Conservation (phyloP, 106 monocot species). For the Xerophyta viscosa region DNA sequence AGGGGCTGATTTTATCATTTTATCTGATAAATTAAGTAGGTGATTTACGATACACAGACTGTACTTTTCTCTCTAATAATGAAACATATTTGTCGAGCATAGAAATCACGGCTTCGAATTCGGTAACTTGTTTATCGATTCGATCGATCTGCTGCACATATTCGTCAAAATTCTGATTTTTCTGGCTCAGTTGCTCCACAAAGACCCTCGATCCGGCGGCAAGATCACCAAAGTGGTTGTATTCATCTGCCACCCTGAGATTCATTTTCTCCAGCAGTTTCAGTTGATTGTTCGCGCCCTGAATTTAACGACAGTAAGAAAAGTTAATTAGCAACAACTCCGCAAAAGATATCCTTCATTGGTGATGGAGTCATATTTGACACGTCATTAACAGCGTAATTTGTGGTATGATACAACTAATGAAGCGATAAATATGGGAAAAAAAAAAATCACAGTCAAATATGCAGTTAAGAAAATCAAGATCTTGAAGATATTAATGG, state of each 20-base stretch:
- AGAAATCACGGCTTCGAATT: slow-evolving; percentile 89
- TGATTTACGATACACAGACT: slow-evolving; percentile 22
- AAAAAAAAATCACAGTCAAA: too few relatives aligned
- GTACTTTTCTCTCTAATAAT: slow-evolving; percentile 67
- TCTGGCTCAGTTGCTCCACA: slow-evolving; percentile 73
- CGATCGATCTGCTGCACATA: slow-evolving; percentile 62
- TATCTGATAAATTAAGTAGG: slow-evolving; percentile 23
- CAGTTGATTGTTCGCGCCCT: slow-evolving; percentile 71
- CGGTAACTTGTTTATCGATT: slow-evolving; percentile 73
- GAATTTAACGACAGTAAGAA: slow-evolving; percentile 1
- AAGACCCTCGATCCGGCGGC: slow-evolving; percentile 71
- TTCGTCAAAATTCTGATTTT: slow-evolving; percentile 61
- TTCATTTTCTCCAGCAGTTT: slow-evolving; percentile 88
- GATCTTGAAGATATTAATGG: too few relatives aligned
- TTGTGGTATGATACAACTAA: too few relatives aligned
- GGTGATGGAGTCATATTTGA: too few relatives aligned
- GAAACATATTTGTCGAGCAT: slow-evolving; percentile 83
- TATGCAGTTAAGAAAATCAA: too few relatives aligned
- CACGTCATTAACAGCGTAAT: too few relatives aligned
- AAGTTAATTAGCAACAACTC: background rate
- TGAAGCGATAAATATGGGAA: too few relatives aligned
- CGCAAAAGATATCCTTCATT: background rate
- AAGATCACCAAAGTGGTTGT: slow-evolving; percentile 61
- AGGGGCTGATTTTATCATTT: background rate
- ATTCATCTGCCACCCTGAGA: slow-evolving; percentile 62